Evolutionary conservation across 2,329 filamentous ascomycete genomes (phyloP).

Genomic region (Cercospora sp.): DNA sequence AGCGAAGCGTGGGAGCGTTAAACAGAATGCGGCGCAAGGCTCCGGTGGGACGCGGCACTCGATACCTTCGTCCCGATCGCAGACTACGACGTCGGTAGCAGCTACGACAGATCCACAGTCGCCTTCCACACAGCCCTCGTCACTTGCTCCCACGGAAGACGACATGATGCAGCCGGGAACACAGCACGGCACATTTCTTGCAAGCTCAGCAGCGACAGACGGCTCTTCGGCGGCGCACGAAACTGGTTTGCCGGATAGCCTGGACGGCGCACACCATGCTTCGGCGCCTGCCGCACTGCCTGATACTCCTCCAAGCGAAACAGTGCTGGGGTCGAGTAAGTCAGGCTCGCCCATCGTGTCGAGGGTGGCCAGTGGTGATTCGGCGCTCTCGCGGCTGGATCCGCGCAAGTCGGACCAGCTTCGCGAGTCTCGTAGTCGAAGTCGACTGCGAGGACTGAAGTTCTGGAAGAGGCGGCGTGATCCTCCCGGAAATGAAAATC

Average conservation of each 20-base stretch:
- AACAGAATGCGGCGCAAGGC: slow-evolving; percentile 17
- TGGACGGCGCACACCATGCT: slow-evolving; percentile 28
- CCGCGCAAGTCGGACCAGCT: slow-evolving; percentile 24
- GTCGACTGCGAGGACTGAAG: slow-evolving; percentile 39
- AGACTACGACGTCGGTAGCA: slow-evolving; percentile 38
- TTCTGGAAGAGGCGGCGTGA: slow-evolving; percentile 41
- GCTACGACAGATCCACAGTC: slow-evolving; percentile 35
- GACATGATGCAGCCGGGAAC: slow-evolving; percentile 22
- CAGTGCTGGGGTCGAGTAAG: slow-evolving; percentile 19
- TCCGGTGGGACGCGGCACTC: slow-evolving; percentile 27
- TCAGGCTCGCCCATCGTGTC: slow-evolving; percentile 29
- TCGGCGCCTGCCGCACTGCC: slow-evolving; percentile 28
- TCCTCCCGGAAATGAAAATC: slow-evolving; percentile 15
- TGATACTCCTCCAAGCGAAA: slow-evolving; percentile 26
- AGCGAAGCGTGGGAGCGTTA: slow-evolving; percentile 25
- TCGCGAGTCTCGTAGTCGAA: slow-evolving; percentile 39
- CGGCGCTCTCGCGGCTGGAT: slow-evolving; percentile 19
- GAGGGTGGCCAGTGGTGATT: slow-evolving; percentile 32
- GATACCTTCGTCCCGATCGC: slow-evolving; percentile 36
- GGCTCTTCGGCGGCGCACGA: slow-evolving; percentile 22
- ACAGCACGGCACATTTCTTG: slow-evolving; percentile 15
- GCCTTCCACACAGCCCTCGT: slow-evolving; percentile 39
- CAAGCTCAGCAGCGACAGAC: slow-evolving; percentile 23
- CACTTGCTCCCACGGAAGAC: slow-evolving; percentile 35
- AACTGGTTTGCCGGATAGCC: slow-evolving; percentile 27